A percentile compares a stretch with the other conserved stretches of the same genome.
These are phyloP conservation scores for Scheffersomyces parashehatae DNA, from an alignment of 1,139 yeast species.

Conservation along the genomic window DNA sequence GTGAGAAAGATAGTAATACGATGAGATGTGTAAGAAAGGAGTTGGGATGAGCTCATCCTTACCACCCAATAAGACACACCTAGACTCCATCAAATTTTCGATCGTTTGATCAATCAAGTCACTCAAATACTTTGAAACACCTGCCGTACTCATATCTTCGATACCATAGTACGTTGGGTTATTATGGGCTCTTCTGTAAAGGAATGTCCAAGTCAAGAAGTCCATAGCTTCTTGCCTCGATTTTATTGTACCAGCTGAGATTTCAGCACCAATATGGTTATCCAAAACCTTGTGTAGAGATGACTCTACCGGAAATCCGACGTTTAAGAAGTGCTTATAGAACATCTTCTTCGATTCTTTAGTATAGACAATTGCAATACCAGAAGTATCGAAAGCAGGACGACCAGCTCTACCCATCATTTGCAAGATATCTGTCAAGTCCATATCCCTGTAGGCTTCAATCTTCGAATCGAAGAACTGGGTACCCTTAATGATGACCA, in stretches of 20 bases:
- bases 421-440: slow-evolving; percentile 85
- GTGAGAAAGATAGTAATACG: slow-evolving; percentile 93
- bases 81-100: slow-evolving; percentile 66
- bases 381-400: slow-evolving; percentile 94
- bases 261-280: slow-evolving; percentile 96
- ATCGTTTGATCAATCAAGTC: slow-evolving; percentile 71
- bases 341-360: slow-evolving; percentile 89
- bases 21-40: slow-evolving; percentile 80
- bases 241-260: slow-evolving; percentile 81
- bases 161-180: slow-evolving; percentile 95
- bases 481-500: slow-evolving; percentile 93
- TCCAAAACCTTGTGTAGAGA: slow-evolving; percentile 90
- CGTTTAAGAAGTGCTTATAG: slow-evolving; percentile 89
- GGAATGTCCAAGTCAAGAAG: slow-evolving; percentile 91
- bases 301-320: slow-evolving; percentile 97
- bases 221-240: slow-evolving; percentile 89
- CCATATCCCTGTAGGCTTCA: slow-evolving; percentile 83
- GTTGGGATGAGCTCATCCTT: slow-evolving; percentile 62
- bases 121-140: slow-evolving; percentile 71
- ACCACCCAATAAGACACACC: slow-evolving; percentile 63
- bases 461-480: slow-evolving; percentile 82
- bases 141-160: slow-evolving; percentile 66
- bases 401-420: slow-evolving; percentile 97
- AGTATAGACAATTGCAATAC: slow-evolving; percentile 92
- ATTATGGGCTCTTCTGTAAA: slow-evolving; percentile 89